phyloP scores from a whole-genome alignment of 164 flowering plant genomes.

The Santalum album region DNA sequence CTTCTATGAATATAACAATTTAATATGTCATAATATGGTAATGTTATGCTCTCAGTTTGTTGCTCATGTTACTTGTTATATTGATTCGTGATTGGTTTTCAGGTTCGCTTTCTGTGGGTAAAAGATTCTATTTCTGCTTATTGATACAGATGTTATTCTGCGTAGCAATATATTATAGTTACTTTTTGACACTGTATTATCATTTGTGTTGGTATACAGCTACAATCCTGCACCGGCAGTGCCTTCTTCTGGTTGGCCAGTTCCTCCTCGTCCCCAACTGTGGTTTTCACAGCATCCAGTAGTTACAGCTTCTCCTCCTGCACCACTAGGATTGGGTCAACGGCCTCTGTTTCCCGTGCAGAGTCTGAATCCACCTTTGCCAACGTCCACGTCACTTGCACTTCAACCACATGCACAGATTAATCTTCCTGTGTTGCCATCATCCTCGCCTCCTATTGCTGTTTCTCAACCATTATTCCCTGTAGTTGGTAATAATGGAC shows the following conservation, averaged over 20 bases:
- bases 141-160: no score
- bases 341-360: constrained; percentile 92
- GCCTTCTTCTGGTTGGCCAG: constrained; percentile 68
- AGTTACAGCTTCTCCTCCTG: constrained; percentile 40
- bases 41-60: no score
- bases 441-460: constrained; percentile 37
- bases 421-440: constrained; percentile 62
- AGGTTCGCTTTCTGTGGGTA: no score
- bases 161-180: no score
- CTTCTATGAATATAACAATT: no score
- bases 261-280: constrained; percentile 73
- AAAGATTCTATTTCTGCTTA: no score
- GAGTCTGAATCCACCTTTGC: constrained; percentile 35
- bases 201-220: constrained; percentile 43
- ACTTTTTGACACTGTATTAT: no score
- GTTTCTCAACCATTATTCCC: constrained; percentile 89
- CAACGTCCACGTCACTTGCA: constrained; percentile 36
- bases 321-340: constrained; percentile 37
- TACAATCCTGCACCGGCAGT: constrained; percentile 54
- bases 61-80: no score
- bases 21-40: no score
- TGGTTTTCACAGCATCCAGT: constrained; percentile 63
- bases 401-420: constrained; percentile 40
- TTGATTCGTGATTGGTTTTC: no score
- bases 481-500: constrained; percentile 31